Percentiles rank a stretch among this genome's conserved stretches.
phyloP scores from a whole-genome alignment of 2,329 filamentous ascomycete genomes.

The Aspergillus sclerotialis region DNA sequence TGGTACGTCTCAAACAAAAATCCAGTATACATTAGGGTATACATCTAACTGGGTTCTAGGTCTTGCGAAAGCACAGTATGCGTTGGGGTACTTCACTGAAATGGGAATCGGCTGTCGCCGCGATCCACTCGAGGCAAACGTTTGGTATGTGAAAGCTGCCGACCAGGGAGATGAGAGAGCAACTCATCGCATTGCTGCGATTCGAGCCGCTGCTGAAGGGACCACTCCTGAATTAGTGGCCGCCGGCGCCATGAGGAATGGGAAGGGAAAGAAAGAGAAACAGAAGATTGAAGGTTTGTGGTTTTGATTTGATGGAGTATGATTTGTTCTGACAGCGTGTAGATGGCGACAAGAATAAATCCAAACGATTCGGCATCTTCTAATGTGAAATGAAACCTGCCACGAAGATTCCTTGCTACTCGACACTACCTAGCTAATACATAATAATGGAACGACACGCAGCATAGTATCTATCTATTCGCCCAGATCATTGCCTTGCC shows the following conservation, averaged over 20 bases:
- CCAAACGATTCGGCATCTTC: slow-evolving; percentile 18
- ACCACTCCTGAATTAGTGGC: slow-evolving; percentile 27
- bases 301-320: no score
- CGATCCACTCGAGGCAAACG: slow-evolving; percentile 92
- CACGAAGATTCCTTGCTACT: no score
- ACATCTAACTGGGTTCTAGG: no score
- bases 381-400: slow-evolving; percentile 3
- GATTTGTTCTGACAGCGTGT: no score
- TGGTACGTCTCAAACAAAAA: slow-evolving; percentile 68
- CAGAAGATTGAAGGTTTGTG: neutral
- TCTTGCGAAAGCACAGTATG: slow-evolving; percentile 71
- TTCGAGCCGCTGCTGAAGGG: slow-evolving; percentile 69
- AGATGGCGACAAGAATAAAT: slow-evolving; percentile 8
- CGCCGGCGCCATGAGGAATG: slow-evolving; percentile 7
- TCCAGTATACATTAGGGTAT: no score
- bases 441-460: no score
- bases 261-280: slow-evolving; percentile 8
- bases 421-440: neutral
- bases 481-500: no score
- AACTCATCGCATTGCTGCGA: slow-evolving; percentile 77
- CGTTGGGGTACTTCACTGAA: slow-evolving; percentile 94
- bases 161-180: slow-evolving; percentile 87
- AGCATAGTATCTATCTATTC: no score
- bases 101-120: slow-evolving; percentile 95
- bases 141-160: slow-evolving; percentile 96